Evolutionary conservation across 495 filamentous ascomycete genomes (phyloP).

Genomic region (Penicillium maclennaniae): DNA sequence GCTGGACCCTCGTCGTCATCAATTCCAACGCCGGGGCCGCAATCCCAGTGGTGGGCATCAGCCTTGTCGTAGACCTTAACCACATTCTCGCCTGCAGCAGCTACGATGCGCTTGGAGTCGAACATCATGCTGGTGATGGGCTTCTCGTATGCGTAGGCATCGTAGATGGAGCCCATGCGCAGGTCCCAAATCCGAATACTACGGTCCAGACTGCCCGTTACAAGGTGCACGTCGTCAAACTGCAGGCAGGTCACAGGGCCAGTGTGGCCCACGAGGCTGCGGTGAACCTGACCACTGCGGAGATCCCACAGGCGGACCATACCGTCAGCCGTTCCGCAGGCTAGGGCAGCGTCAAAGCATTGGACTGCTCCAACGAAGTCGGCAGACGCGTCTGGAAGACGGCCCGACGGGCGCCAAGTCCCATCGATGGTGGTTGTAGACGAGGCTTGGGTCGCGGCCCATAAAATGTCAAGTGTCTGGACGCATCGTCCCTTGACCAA

Average conservation of each 20-base stretch:
- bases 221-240: conserved; percentile 93
- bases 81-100: conserved; percentile 85
- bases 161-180: conserved; percentile 89
- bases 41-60: conserved; percentile 95
- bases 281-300: conserved; percentile 90
- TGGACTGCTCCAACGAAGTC: conserved; percentile 95
- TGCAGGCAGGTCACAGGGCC: conserved; percentile 93
- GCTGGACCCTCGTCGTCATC: conserved; percentile 54
- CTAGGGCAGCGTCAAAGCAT: conserved; percentile 93
- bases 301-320: conserved; percentile 99
- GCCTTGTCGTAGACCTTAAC: conserved; percentile 98
- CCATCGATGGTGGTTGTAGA: conserved; percentile 56
- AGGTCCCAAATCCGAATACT: conserved; percentile 99
- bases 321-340: conserved; percentile 96
- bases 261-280: conserved; percentile 93
- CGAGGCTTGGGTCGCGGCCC: conserved; percentile 91
- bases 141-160: conserved; percentile 93
- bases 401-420: conserved; percentile 55
- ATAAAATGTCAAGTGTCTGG: conserved; percentile 97
- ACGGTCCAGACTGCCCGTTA: conserved; percentile 90
- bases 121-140: conserved; percentile 98
- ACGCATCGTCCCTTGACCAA: conserved; percentile 91
- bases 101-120: conserved; percentile 83
- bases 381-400: conserved; percentile 62
- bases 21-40: conserved; percentile 71